A percentile compares a stretch with the other conserved stretches of the same genome.
Conservation (phyloP, 1,284 basidiomycete species). For the Takashimella tepidaria region DNA sequence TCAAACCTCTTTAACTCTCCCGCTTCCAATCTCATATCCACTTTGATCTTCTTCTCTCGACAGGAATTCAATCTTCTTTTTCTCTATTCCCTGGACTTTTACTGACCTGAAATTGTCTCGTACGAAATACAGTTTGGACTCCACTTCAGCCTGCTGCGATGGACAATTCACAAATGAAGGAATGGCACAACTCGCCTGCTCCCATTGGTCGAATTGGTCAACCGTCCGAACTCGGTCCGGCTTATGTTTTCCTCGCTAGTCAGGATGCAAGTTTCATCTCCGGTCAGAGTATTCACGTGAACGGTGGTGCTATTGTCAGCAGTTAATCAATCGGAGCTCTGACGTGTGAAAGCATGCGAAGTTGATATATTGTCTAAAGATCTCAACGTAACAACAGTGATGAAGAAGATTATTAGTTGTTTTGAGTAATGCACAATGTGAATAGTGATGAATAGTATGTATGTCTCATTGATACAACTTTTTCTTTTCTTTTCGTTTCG, state of each 20-base stretch:
- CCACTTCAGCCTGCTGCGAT: conserved; percentile 44
- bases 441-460: too few relatives aligned
- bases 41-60: too few relatives aligned
- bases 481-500: too few relatives aligned
- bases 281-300: conserved; percentile 45
- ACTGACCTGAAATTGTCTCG: too few relatives aligned
- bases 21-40: background rate
- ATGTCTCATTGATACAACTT: too few relatives aligned
- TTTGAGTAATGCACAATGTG: too few relatives aligned
- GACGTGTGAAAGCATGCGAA: too few relatives aligned
- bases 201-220: conserved; percentile 46
- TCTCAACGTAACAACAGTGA: too few relatives aligned
- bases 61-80: background rate
- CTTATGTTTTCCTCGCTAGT: conserved; percentile 46
- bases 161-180: conserved; percentile 31
- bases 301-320: conserved; percentile 42
- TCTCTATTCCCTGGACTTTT: background rate
- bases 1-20: background rate
- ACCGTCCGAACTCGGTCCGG: conserved; percentile 46
- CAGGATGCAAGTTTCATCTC: conserved; percentile 42
- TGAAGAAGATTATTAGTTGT: too few relatives aligned
- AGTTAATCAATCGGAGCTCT: conserved; percentile 25
- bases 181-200: conserved; percentile 37
- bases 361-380: too few relatives aligned
- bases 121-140: conserved; percentile 31